Evolutionary conservation across 176 grass and related monocot species (phyloP).

Genomic region (Stipa capillata): DNA sequence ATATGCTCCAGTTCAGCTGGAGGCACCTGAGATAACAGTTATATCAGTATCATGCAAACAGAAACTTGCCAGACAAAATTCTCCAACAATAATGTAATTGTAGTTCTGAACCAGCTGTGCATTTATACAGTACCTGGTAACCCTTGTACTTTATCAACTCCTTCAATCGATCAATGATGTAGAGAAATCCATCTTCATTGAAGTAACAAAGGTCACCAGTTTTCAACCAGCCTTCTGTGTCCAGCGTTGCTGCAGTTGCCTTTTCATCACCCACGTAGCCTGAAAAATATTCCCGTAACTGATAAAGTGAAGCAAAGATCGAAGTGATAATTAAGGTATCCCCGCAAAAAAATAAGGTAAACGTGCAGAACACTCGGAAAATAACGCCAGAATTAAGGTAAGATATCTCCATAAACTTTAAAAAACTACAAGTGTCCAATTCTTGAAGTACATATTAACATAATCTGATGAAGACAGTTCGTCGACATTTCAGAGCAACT

Average conservation of each 20-base stretch:
- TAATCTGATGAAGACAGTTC: background rate
- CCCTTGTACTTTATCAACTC: slow-evolving; percentile 79
- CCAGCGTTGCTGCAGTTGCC: slow-evolving; percentile 38
- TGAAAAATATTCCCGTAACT: background rate
- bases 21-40: slow-evolving; percentile 36
- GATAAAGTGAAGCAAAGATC: background rate
- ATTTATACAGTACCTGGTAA: slow-evolving; percentile 42
- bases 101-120: background rate
- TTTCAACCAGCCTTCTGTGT: slow-evolving; percentile 62
- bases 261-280: slow-evolving; percentile 49
- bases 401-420: background rate
- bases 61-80: background rate
- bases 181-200: slow-evolving; percentile 58
- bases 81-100: background rate
- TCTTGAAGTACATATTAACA: background rate
- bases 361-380: background rate
- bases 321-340: background rate
- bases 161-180: slow-evolving; percentile 65
- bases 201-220: slow-evolving; percentile 74
- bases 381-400: background rate
- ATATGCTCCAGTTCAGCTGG: slow-evolving; percentile 67
- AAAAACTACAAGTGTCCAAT: background rate
- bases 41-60: background rate
- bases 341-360: no score
- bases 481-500: background rate